These are phyloP conservation scores for Trichoderma koningii DNA, from an alignment of 2,329 filamentous ascomycete species.

Conservation along the genomic window DNA sequence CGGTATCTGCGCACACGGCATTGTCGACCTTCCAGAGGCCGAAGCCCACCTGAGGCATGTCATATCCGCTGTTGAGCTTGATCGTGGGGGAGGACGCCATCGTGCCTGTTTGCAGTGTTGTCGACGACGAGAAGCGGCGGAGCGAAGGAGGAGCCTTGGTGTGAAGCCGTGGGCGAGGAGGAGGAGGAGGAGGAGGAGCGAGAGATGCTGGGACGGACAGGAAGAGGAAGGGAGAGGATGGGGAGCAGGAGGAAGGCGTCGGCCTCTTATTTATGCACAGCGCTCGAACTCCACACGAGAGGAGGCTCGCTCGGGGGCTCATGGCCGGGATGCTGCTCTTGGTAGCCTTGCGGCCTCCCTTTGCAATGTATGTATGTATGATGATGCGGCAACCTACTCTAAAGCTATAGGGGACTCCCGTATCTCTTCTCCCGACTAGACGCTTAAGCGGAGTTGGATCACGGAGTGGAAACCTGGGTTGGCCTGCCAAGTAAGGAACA, in stretches of 20 bases:
- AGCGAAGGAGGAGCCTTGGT: too few relatives aligned
- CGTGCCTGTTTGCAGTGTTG: constrained; percentile 28
- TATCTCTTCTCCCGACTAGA: background rate
- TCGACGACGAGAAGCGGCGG: constrained; percentile 23
- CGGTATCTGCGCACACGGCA: constrained; percentile 69
- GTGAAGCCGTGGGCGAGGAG: background rate
- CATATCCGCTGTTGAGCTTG: constrained; percentile 65
- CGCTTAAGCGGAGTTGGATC: background rate
- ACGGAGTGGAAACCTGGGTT: background rate
- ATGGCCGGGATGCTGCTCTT: background rate
- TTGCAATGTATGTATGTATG: too few relatives aligned
- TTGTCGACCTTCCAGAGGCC: constrained; percentile 84
- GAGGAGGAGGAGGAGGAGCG: background rate
- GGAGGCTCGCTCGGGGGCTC: constrained; percentile 16
- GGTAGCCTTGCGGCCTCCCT: constrained; percentile 9
- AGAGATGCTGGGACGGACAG: constrained; percentile 7
- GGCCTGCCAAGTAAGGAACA: constrained; percentile 14
- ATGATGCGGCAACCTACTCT: background rate
- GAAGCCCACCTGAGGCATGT: constrained; percentile 77
- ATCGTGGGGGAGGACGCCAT: constrained; percentile 49
- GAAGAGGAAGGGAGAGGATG: background rate
- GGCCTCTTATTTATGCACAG: constrained; percentile 22
- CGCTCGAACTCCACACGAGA: constrained; percentile 22
- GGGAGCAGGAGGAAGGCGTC: constrained; percentile 4
- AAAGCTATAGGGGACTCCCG: background rate